A percentile compares a stretch with the other conserved stretches of the same genome.
phyloP scores from a whole-genome alignment of 2,329 filamentous ascomycete species.

The Diaporthe amygdali region DNA sequence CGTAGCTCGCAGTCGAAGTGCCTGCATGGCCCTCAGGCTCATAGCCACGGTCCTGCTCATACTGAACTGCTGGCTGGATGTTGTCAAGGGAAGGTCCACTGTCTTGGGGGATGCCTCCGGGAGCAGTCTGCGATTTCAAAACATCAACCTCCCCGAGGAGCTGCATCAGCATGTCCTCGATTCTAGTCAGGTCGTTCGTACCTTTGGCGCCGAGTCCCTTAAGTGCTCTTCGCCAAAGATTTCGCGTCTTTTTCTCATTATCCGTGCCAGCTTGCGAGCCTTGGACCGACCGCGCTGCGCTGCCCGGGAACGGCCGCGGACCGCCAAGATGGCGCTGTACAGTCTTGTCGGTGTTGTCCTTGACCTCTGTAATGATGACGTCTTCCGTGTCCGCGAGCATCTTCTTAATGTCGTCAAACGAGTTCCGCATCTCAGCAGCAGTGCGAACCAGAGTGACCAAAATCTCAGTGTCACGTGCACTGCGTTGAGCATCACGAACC shows the following conservation, averaged over 20 bases:
- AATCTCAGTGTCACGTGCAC: conserved; percentile 95
- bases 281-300: conserved; percentile 64
- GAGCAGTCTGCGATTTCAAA: conserved; percentile 67
- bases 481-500: conserved; percentile 94
- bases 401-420: conserved; percentile 93
- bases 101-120: conserved; percentile 49
- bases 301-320: conserved; percentile 80
- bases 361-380: conserved; percentile 84
- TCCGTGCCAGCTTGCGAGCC: conserved; percentile 62
- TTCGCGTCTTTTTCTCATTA: conserved; percentile 78
- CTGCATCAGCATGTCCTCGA: conserved; percentile 91
- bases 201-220: conserved; percentile 89
- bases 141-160: conserved; percentile 91
- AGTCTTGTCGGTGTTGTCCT: conserved; percentile 85
- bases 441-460: conserved; percentile 91
- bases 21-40: conserved; percentile 83
- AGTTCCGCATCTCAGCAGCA: conserved; percentile 95
- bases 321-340: conserved; percentile 83
- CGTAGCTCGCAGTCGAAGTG: conserved; percentile 73
- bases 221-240: conserved; percentile 91
- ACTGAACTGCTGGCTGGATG: conserved; percentile 65
- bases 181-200: conserved; percentile 83
- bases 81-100: conserved; percentile 71
- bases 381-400: conserved; percentile 91
- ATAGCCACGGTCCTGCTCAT: conserved; percentile 75